Evolutionary conservation across 2,329 filamentous ascomycete species (phyloP).

Genomic region (Alternaria sp.): DNA sequence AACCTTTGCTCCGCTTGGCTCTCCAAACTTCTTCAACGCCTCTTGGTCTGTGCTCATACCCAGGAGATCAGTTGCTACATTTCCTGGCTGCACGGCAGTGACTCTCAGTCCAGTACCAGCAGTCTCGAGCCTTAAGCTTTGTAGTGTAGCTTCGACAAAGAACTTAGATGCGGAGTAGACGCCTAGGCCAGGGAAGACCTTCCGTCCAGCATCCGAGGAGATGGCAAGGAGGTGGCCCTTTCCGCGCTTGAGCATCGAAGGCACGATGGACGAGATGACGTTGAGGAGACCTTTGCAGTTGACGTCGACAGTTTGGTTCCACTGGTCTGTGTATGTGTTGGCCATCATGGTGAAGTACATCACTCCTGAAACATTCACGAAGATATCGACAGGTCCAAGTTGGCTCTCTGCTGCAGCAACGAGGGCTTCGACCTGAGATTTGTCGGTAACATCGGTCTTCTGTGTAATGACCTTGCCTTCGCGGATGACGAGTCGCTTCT

Average conservation of each 20-base stretch:
- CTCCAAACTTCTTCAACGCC: conserved; percentile 79
- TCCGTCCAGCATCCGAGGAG: conserved; percentile 81
- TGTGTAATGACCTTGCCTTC: conserved; percentile 73
- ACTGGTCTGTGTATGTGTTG: conserved; percentile 75
- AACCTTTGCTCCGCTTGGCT: conserved; percentile 77
- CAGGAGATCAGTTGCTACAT: conserved; percentile 76
- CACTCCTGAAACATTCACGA: conserved; percentile 82
- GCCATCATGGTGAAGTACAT: conserved; percentile 93
- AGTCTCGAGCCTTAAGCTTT: conserved; percentile 77
- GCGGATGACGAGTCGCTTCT: conserved; percentile 64
- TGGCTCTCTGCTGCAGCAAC: conserved; percentile 65
- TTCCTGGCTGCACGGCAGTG: conserved; percentile 79
- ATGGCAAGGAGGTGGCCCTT: conserved; percentile 80
- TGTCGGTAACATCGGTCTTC: conserved; percentile 76
- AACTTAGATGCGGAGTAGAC: conserved; percentile 87
- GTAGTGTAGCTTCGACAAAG: conserved; percentile 84
- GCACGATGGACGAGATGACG: conserved; percentile 73
- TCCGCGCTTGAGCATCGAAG: conserved; percentile 74
- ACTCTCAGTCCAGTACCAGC: conserved; percentile 76
- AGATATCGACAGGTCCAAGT: conserved; percentile 77
- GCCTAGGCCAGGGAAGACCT: conserved; percentile 81
- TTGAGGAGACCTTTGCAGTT: conserved; percentile 86
- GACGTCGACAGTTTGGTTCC: conserved; percentile 83
- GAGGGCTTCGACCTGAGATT: conserved; percentile 71
- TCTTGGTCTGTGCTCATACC: conserved; percentile 78